phyloP scores from a whole-genome alignment of 2,329 filamentous ascomycete species.

The Colletotrichum sojae region DNA sequence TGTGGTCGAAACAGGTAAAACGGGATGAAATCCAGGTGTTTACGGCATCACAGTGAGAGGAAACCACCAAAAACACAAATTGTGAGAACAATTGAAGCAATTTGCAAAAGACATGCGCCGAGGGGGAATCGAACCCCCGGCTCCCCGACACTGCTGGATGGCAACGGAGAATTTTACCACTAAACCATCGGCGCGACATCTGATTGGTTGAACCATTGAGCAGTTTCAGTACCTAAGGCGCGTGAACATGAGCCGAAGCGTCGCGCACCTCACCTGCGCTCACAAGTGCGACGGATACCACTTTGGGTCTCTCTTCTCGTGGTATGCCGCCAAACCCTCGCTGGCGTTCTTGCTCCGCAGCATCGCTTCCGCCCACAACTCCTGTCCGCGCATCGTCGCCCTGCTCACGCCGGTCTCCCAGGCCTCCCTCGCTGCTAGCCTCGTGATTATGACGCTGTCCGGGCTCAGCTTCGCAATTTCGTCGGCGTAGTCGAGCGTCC shows the following conservation, averaged over 20 bases:
- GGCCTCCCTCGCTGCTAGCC: constrained; percentile 50
- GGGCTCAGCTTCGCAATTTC: constrained; percentile 51
- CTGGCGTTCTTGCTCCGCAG: constrained; percentile 48
- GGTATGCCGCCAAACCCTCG: constrained; percentile 48
- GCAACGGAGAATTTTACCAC: constrained; percentile 42
- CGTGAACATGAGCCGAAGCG: too few relatives aligned
- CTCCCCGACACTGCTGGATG: constrained; percentile 39
- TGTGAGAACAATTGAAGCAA: neutral
- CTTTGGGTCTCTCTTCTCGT: constrained; percentile 49
- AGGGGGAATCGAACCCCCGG: constrained; percentile 42
- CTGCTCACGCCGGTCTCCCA: constrained; percentile 53
- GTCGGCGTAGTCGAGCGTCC: constrained; percentile 48
- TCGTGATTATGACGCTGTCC: constrained; percentile 51
- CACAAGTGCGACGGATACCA: constrained; percentile 48
- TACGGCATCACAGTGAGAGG: neutral
- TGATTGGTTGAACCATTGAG: too few relatives aligned
- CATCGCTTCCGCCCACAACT: constrained; percentile 50
- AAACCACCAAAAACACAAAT: neutral
- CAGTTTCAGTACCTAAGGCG: too few relatives aligned
- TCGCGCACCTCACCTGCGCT: neutral
- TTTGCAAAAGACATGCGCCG: constrained; percentile 5
- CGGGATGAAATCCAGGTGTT: neutral
- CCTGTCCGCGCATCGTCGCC: constrained; percentile 52
- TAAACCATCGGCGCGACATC: constrained; percentile 38
- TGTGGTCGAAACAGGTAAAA: neutral